phyloP scores from a whole-genome alignment of 352 stramenopile species.

The Globisporangium megalacanthum region DNA sequence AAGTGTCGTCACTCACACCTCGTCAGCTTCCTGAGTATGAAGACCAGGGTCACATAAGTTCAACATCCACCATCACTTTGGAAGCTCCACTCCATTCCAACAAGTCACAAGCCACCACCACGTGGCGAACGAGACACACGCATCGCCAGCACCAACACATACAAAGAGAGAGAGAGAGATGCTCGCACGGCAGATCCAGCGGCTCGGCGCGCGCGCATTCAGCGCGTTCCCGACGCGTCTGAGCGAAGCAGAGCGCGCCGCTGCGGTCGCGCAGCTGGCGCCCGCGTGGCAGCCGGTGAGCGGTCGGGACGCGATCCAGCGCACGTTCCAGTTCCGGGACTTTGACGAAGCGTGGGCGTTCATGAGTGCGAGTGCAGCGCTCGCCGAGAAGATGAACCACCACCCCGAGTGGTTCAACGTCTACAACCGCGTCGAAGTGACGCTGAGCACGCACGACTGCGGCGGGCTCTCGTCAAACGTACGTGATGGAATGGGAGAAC shows the following conservation, averaged over 20 bases:
- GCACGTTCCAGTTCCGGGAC: conserved; percentile 79
- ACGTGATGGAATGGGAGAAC: not conserved
- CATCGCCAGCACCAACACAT: too few relatives aligned
- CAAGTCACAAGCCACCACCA: too few relatives aligned
- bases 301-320: conserved; percentile 74
- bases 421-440: conserved; percentile 97
- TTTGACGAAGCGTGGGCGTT: conserved; percentile 82
- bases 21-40: conserved; percentile 6
- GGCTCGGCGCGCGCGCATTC: conserved; percentile 4
- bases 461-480: conserved; percentile 90
- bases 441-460: conserved; percentile 95
- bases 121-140: too few relatives aligned
- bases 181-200: conserved; percentile 13
- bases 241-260: conserved; percentile 34
- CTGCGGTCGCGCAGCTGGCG: conserved; percentile 36
- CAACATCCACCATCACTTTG: too few relatives aligned
- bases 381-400: conserved; percentile 91
- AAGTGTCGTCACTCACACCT: not conserved
- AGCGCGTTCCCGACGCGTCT: conserved; percentile 38
- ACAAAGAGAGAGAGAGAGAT: not conserved
- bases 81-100: too few relatives aligned
- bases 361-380: conserved; percentile 66
- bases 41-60: conserved; percentile 1
- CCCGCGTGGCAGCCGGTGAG: conserved; percentile 45
- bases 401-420: conserved; percentile 99